Evolutionary conservation across 164 flowering plant species (phyloP).

Genomic region (Vitis vinifera): ASM3070453v1 NC_081818.1:25189001-25189500

Average conservation of each 20-base stretch:
- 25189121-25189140: background rate
- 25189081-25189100: no score
- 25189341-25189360: slow-evolving; percentile 13
- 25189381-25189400: background rate
- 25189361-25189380: background rate
- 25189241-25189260: slow-evolving; percentile 1
- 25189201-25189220: slow-evolving; percentile 9
- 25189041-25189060: background rate
- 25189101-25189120: background rate
- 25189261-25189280: background rate
- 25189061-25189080: background rate
- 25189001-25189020: background rate
- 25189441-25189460: background rate
- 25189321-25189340: slow-evolving; percentile 1
- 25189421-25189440: background rate
- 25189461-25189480: background rate
- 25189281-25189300: background rate
- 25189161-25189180: background rate
- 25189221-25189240: slow-evolving; percentile 9
- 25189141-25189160: slow-evolving; percentile 5
- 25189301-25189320: background rate
- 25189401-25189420: background rate
- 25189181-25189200: background rate
- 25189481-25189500: background rate
- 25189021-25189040: no score